phyloP scores from a whole-genome alignment of 2,329 filamentous ascomycete genomes.

The Trichoderma sp. region DNA sequence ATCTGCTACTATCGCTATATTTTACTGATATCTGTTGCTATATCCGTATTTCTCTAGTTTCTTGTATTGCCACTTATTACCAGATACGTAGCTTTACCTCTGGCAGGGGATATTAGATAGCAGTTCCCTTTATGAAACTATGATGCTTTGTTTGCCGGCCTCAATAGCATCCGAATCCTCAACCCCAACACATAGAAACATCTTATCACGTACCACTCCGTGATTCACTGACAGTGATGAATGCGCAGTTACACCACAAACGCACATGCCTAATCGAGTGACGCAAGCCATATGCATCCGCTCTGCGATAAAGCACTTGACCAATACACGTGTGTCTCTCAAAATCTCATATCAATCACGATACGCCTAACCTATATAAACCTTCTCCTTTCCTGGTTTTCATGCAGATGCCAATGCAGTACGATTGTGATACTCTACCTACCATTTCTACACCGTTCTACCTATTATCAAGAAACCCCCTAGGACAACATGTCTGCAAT shows the following conservation, averaged over 20 bases:
- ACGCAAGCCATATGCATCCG: neutral
- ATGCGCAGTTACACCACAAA: neutral
- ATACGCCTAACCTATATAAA: neutral
- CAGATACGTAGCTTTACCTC: neutral
- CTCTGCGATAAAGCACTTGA: neutral
- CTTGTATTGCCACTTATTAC: neutral
- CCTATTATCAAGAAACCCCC: neutral
- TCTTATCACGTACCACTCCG: neutral
- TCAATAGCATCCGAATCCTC: neutral
- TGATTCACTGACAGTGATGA: neutral
- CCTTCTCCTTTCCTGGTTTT: neutral
- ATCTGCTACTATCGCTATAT: no score
- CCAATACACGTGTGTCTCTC: neutral
- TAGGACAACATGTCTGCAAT: neutral
- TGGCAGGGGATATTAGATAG: neutral
- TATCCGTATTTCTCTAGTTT: neutral
- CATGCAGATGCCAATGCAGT: neutral
- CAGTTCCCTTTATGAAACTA: accelerated
- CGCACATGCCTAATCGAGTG: neutral
- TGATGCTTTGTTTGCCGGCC: neutral
- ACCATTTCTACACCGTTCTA: neutral
- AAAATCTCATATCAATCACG: neutral
- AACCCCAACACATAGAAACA: neutral
- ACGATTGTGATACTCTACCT: neutral
- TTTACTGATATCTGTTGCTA: no score